A percentile compares a stretch with the other conserved stretches of the same genome.
phyloP scores from a whole-genome alignment of 2,329 filamentous ascomycete genomes.

The Ceratocystis ficicola region DNA sequence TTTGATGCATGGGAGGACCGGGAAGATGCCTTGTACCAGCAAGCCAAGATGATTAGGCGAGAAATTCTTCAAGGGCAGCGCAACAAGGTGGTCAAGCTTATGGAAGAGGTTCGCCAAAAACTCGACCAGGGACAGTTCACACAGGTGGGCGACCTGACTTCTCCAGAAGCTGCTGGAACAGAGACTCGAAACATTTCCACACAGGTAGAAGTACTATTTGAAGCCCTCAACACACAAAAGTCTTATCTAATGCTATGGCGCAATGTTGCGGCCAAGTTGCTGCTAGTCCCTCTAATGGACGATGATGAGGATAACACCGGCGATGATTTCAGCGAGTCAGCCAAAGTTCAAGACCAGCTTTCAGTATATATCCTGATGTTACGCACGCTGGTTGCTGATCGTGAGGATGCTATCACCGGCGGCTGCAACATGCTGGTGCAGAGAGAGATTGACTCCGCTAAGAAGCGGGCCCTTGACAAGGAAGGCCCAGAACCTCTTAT shows the following conservation, averaged over 20 bases:
- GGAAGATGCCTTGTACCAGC: conserved; percentile 24
- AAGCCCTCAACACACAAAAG: not conserved
- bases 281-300: conserved; percentile 57
- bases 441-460: conserved; percentile 41
- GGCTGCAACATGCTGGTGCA: conserved; percentile 62
- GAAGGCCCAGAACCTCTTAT: not conserved
- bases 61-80: not conserved
- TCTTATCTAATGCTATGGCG: not conserved
- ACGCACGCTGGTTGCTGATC: conserved; percentile 63
- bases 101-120: not conserved
- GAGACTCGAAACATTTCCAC: not conserved
- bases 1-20: conserved; percentile 35
- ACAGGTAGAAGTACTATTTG: not conserved
- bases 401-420: conserved; percentile 64
- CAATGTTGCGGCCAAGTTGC: not conserved
- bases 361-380: conserved; percentile 75
- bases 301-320: conserved; percentile 74
- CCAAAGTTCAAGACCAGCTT: conserved; percentile 76
- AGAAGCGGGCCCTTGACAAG: not conserved
- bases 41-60: not conserved
- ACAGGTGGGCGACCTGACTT: not conserved
- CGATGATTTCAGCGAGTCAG: conserved; percentile 80
- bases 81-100: not conserved
- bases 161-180: not conserved
- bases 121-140: not conserved